Evolutionary conservation across 2,329 filamentous ascomycete species (phyloP).

Genomic region (Calycina herbarum): DNA sequence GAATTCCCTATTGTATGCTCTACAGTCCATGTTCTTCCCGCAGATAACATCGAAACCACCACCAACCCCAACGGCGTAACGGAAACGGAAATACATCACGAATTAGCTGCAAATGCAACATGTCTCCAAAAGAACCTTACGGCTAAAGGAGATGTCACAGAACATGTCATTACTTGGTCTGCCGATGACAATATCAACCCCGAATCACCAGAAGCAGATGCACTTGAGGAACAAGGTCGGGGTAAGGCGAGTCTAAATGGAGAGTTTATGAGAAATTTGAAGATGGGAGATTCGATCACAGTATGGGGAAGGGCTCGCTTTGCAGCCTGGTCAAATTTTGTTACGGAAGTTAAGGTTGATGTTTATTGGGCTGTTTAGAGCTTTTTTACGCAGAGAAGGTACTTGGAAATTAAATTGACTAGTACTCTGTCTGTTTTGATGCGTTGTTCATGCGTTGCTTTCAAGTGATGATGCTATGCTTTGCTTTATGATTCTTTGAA

Average conservation of each 20-base stretch:
- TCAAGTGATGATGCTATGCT: too few relatives aligned
- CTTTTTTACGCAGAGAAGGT: background rate
- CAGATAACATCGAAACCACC: constrained; percentile 1
- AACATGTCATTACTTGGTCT: constrained; percentile 55
- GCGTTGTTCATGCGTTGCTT: background rate
- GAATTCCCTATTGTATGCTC: constrained; percentile 10
- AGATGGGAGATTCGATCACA: constrained; percentile 61
- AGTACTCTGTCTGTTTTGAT: background rate
- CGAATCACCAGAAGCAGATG: constrained; percentile 43
- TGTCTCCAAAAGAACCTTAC: constrained; percentile 48
- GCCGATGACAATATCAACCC: constrained; percentile 50
- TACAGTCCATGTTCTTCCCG: constrained; percentile 1
- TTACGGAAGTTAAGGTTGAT: constrained; percentile 52
- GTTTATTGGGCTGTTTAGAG: constrained; percentile 56
- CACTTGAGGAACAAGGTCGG: constrained; percentile 44
- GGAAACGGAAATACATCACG: background rate
- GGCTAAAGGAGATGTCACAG: constrained; percentile 42
- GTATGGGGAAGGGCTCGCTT: constrained; percentile 62
- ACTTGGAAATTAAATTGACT: background rate
- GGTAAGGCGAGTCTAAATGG: constrained; percentile 53
- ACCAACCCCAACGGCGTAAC: constrained; percentile 18
- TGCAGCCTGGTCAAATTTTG: constrained; percentile 51
- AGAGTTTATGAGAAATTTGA: constrained; percentile 55
- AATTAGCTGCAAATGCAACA: constrained; percentile 11
- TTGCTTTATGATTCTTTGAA: too few relatives aligned